phyloP scores from a whole-genome alignment of 2,329 filamentous ascomycete species.

The Pezicula radicicola region DNA sequence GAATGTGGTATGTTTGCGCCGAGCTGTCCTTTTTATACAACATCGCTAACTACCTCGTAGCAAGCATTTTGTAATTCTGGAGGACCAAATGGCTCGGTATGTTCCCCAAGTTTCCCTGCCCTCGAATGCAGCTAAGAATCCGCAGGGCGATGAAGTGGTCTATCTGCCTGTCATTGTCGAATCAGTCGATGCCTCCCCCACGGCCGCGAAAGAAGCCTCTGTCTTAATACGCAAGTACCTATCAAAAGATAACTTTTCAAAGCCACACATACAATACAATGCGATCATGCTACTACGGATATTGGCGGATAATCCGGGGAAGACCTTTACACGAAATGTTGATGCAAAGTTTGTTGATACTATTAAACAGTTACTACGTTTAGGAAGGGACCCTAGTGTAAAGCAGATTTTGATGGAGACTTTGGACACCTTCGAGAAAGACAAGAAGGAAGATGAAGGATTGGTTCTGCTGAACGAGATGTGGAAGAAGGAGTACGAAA shows the following conservation, averaged over 20 bases:
- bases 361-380: constrained; percentile 70
- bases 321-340: constrained; percentile 85
- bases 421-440: constrained; percentile 71
- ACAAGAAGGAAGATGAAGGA: constrained; percentile 67
- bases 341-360: constrained; percentile 80
- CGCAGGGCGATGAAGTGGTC: constrained; percentile 81
- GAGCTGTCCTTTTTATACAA: not conserved
- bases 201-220: constrained; percentile 79
- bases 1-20: constrained; percentile 56
- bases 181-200: constrained; percentile 85
- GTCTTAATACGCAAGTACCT: constrained; percentile 80
- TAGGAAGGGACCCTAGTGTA: constrained; percentile 70
- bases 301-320: constrained; percentile 85
- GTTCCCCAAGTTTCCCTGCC: constrained; percentile 17
- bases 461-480: constrained; percentile 70
- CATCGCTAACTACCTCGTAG: constrained; percentile 37
- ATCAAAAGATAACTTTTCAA: constrained; percentile 63
- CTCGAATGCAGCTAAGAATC: constrained; percentile 6
- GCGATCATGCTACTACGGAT: constrained; percentile 94
- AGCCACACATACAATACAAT: constrained; percentile 83
- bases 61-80: constrained; percentile 79
- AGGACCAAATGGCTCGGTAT: constrained; percentile 53
- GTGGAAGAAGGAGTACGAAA: constrained; percentile 85
- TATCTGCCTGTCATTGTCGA: constrained; percentile 94
- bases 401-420: constrained; percentile 87